Base-by-base conservation (phyloP, 2,329 filamentous ascomycete genomes). In the Periconia sp. region DNA sequence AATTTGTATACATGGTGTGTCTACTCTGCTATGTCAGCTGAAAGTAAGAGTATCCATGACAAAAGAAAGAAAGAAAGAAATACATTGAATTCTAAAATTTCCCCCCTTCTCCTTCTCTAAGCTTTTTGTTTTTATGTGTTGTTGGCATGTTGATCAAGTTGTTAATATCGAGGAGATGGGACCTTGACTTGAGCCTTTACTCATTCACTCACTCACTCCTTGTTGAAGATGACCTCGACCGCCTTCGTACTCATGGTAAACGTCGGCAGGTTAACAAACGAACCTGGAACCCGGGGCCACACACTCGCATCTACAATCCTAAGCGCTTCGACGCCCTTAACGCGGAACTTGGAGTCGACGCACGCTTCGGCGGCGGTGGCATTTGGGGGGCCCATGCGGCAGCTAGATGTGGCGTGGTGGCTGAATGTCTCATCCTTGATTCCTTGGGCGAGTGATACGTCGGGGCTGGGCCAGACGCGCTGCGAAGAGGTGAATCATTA, bases 221-320 rank as follows among this genome's bases (percentile, higher is more conserved):
- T 27, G 23, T 18, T 43, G 6, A 51, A 20, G 8, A 52, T 19
- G 1, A 52, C 17, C 19, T 55, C 49, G 6, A 35, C 44, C 37
- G 53, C 56, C 45, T 55, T 55, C 49, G 44, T 27, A 44, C 46
- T 46, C 3, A 58, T 35, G 47, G 55, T 37, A 56, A 81, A 82
- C 0, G 77, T 78, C 0, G 81, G 76, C 2, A 80, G 64, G 8
- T 76, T 74, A 23, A 79, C 74, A 61, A 81, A 83, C 52, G 72
- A 79, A 55, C 82, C 82, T 2, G 81, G 80, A 30, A 47, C 45
- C 50, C 76, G 74, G 0, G 83, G 81, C 53, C 82, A 87, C 1
- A 82, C 76, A 23, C 78, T 81, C 1, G 82, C 85, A 71, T 87
- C 85, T 0, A 87, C 85, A 1, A 87, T 84, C 33, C 85, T 74